phyloP scores from a whole-genome alignment of 139 green algal species.

The Volvox africanus region DNA sequence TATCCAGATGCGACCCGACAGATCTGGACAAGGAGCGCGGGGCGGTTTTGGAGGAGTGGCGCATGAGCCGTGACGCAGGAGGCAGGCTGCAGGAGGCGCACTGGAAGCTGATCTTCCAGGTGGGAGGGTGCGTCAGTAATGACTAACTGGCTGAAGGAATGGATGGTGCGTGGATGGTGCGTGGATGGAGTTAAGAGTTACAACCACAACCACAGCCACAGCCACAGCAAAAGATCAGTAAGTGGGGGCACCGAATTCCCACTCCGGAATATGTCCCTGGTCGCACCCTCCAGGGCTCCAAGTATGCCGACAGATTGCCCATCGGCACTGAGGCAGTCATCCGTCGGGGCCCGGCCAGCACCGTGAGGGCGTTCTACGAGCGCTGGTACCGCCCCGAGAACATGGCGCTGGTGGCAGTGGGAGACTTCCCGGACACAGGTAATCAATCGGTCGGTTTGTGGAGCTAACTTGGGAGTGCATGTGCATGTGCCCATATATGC shows the following conservation, averaged over 20 bases:
- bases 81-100: conserved; percentile 79
- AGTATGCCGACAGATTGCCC: conserved; percentile 87
- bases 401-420: conserved; percentile 84
- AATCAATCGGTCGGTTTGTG: not conserved
- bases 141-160: too few species aligned
- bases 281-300: conserved; percentile 39
- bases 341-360: conserved; percentile 55
- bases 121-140: not conserved
- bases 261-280: too few species aligned
- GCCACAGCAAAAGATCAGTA: too few species aligned
- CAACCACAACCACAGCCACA: too few species aligned
- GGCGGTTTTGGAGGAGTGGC: conserved; percentile 92
- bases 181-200: too few species aligned
- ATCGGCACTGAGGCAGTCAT: conserved; percentile 89
- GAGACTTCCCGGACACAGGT: conserved; percentile 79
- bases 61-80: conserved; percentile 69
- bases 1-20: conserved; percentile 60
- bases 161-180: too few species aligned
- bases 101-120: conserved; percentile 88
- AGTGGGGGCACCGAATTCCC: too few species aligned
- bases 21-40: conserved; percentile 91
- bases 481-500: not conserved
- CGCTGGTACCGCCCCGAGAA: conserved; percentile 83
- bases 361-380: conserved; percentile 81
- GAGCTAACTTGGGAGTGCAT: not conserved